phyloP scores from a whole-genome alignment of 2,329 filamentous ascomycete genomes.

The Pestalotiopsis sp. region DNA sequence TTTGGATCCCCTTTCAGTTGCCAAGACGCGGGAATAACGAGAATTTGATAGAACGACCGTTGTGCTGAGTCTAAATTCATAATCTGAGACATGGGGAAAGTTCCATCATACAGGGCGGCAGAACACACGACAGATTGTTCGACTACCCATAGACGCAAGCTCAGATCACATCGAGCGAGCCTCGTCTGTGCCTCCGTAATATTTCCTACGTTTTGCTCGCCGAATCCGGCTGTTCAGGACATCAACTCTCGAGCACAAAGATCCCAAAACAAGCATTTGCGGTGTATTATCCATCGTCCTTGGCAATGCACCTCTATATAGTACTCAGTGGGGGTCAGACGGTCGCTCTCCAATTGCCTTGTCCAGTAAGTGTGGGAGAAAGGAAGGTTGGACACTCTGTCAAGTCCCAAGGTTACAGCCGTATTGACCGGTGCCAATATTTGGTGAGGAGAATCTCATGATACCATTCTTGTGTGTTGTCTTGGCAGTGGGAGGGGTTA shows the following conservation, averaged over 20 bases:
- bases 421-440: not conserved
- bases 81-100: too few species aligned
- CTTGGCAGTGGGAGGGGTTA: not conserved
- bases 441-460: not conserved
- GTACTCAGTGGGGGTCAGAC: not conserved
- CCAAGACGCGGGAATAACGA: too few species aligned
- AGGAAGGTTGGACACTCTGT: not conserved
- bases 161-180: not conserved
- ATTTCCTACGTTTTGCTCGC: not conserved
- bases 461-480: not conserved
- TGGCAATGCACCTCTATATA: not conserved
- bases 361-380: not conserved
- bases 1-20: too few species aligned
- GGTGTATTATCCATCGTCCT: not conserved
- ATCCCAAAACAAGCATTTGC: not conserved
- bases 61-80: too few species aligned
- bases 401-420: not conserved
- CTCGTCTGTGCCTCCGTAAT: not conserved
- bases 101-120: too few species aligned
- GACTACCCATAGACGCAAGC: not conserved
- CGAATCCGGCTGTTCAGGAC: not conserved
- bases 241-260: not conserved
- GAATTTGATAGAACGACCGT: too few species aligned
- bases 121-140: too few species aligned
- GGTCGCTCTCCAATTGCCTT: not conserved